Evolutionary conservation across 768 basidiomycete species (phyloP).

Genomic region (Mycena indigotica): DNA sequence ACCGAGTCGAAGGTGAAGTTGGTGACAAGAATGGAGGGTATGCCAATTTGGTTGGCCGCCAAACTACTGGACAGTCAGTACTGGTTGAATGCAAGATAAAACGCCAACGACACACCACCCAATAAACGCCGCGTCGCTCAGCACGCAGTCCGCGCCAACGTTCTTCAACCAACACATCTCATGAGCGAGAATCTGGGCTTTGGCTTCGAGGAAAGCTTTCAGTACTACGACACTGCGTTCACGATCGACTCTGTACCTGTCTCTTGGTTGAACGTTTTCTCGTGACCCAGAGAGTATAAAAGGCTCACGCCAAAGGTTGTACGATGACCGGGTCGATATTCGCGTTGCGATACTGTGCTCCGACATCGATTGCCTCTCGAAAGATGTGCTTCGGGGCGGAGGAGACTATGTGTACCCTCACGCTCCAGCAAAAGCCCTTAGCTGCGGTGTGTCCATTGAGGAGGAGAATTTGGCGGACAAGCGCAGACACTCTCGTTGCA

Average conservation of each 20-base stretch:
- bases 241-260: conserved; percentile 74
- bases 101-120: conserved; percentile 56
- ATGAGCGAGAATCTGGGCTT: conserved; percentile 53
- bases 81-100: neutral
- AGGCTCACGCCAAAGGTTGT: conserved; percentile 73
- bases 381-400: conserved; percentile 77
- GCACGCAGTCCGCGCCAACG: conserved; percentile 56
- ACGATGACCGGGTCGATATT: conserved; percentile 80
- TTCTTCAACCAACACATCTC: conserved; percentile 62
- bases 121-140: conserved; percentile 79
- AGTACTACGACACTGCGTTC: conserved; percentile 67
- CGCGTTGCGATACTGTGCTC: conserved; percentile 69
- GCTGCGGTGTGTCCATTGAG: conserved; percentile 39
- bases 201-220: conserved; percentile 54
- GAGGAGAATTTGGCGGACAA: conserved; percentile 59
- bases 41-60: conserved; percentile 60
- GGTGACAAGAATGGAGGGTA: conserved; percentile 75
- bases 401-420: conserved; percentile 69
- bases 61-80: conserved; percentile 43
- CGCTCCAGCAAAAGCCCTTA: no score
- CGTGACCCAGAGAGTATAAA: neutral
- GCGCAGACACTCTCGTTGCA: conserved; percentile 79
- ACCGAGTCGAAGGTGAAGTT: conserved; percentile 88
- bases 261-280: no score
- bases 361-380: conserved; percentile 58